Base-by-base conservation (phyloP, 257 asterid species). In the Capsicum pubescens region DNA sequence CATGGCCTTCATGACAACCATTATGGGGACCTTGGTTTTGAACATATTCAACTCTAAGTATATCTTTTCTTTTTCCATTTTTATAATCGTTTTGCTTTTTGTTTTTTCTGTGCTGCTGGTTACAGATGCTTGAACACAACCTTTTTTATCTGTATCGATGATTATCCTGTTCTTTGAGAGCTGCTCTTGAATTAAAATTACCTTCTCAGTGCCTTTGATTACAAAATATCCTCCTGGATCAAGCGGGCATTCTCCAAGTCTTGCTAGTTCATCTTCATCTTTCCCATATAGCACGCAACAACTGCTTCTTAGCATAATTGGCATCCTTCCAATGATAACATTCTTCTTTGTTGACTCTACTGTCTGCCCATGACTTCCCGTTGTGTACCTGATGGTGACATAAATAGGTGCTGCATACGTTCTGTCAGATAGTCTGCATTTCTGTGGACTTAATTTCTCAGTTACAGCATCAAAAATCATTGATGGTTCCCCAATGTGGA, bases 91-190 rank as follows among this genome's bases (percentile, higher is more conserved):
- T 90, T 96, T 96, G 82, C 92, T 91, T 85, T 96, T 96, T 69
- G 88, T 92, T 82, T 58, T 64, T 86, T 93, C 98, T 9, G 99
- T 90, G 85, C 95, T 96, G 83, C 97, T 91, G 16, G 94, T 93
- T 83, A 96, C 99, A 80, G 99, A 94, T 86, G 99, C 98, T 93
- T 96, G 99, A 90, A 96, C 97, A 61, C 98, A 92, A 87, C 97
- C 95, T 84, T 93, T 97, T 84, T 90, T 90, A 89, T 97, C 99
- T 46, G 92, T 86, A 89, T 95, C 99, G 44, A 97, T 97, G 86
- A 97, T 95, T 71, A 97, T 97, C 82, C 98, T 90, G 92, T 97
- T 97, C 87, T 97, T 97, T 0, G 99, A 97, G 85, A 97, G 99
- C 82, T 95, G 99, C 83, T 97, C 99, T 88, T 97, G 99, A 48